These are phyloP conservation scores for Chrysopogon serrulatus DNA, from an alignment of 176 grass and related monocot species.

Conservation along the genomic window DNA sequence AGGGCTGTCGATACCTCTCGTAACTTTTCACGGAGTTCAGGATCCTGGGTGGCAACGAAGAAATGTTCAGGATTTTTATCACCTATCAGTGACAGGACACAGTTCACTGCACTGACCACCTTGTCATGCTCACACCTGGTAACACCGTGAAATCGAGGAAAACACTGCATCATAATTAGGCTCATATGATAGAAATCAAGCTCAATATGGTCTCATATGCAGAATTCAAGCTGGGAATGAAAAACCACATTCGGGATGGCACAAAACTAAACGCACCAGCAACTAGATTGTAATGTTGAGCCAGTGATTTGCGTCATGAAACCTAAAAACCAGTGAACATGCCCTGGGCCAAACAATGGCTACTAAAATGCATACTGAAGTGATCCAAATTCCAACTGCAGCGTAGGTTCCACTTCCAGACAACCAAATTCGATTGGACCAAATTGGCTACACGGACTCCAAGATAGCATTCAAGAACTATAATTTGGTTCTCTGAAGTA, in stretches of 20 bases:
- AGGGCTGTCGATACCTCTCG: slow-evolving; percentile 41
- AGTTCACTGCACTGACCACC: slow-evolving; percentile 51
- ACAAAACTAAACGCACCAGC: neutral
- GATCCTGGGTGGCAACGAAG: slow-evolving; percentile 75
- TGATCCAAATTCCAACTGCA: neutral
- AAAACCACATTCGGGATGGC: neutral
- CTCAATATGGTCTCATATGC: neutral
- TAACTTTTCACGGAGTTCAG: slow-evolving; percentile 49
- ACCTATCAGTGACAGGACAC: slow-evolving; percentile 58
- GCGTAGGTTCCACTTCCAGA: neutral
- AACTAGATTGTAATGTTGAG: neutral
- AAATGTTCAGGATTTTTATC: slow-evolving; percentile 71
- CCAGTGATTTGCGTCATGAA: neutral
- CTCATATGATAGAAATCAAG: neutral
- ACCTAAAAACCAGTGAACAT: neutral
- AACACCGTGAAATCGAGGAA: neutral
- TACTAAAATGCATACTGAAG: neutral
- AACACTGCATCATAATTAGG: neutral
- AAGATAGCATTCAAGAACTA: neutral
- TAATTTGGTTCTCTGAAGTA: neutral
- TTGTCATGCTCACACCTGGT: slow-evolving; percentile 82
- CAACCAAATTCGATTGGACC: neutral
- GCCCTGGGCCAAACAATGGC: neutral
- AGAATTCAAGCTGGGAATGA: neutral
- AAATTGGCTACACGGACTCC: neutral